Conservation (phyloP, 176 grass and related monocot species). For the Aegilops umbellulata region DNA sequence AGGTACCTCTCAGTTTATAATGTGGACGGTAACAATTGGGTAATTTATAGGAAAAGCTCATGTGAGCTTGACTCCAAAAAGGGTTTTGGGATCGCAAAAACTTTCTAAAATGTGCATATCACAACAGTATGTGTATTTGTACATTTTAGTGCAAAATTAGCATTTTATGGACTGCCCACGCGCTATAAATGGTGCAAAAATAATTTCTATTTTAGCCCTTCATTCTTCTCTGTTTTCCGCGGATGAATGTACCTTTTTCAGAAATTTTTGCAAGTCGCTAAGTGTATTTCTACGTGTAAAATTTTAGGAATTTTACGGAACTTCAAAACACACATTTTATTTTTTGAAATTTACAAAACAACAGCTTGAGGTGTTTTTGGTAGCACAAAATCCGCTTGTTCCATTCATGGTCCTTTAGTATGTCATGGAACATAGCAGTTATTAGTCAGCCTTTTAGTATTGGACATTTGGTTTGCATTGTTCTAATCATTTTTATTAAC, state of each 20-base stretch:
- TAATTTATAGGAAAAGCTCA: not conserved
- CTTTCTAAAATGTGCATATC: not conserved
- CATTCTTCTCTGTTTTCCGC: not conserved
- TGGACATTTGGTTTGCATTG: slow-evolving; percentile 18
- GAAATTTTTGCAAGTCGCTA: not conserved
- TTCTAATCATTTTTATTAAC: slow-evolving; percentile 27
- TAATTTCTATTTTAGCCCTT: not conserved
- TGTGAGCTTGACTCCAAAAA: not conserved
- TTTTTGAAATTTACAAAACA: not conserved
- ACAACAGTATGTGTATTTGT: not conserved
- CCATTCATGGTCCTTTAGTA: slow-evolving; percentile 1
- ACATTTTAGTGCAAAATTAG: not conserved
- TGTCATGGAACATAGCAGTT: slow-evolving; percentile 7
- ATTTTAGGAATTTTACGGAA: not conserved
- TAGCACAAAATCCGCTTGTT: not conserved
- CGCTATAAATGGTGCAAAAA: not conserved
- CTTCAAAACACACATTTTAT: not conserved
- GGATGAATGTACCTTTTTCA: not conserved
- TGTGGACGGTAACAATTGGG: not conserved
- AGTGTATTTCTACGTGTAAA: not conserved
- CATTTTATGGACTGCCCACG: not conserved
- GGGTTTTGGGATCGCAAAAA: not conserved
- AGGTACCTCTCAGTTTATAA: slow-evolving; percentile 49
- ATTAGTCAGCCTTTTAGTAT: not conserved
- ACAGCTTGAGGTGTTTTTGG: not conserved